Evolutionary conservation across 495 filamentous ascomycete species (phyloP).

Genomic region (Apodospora peruviana): DNA sequence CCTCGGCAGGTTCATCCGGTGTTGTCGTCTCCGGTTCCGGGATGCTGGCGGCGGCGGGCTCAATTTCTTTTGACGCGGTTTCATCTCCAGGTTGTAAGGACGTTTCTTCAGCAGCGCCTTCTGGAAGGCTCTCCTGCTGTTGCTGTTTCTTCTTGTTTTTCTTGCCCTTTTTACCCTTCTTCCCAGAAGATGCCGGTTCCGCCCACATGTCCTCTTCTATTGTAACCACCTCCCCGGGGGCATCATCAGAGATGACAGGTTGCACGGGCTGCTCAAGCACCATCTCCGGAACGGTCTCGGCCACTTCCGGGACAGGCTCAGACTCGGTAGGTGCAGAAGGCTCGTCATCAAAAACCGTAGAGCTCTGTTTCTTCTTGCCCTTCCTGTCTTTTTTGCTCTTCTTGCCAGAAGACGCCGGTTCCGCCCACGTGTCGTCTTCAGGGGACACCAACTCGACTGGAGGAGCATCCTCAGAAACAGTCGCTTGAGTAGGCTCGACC

Average conservation of each 20-base stretch:
- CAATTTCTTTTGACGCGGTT: no score
- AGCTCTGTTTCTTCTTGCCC: background rate
- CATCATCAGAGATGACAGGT: background rate
- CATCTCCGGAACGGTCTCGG: background rate
- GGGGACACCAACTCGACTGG: background rate
- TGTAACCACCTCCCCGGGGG: background rate
- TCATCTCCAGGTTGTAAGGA: background rate
- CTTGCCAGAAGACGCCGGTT: no score
- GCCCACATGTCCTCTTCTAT: constrained; percentile 1
- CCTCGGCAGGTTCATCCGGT: constrained; percentile 7
- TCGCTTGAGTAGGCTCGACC: background rate
- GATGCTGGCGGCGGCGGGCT: no score
- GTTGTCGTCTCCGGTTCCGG: no score
- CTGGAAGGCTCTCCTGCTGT: background rate
- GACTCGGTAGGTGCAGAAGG: background rate
- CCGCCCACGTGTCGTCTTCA: no score
- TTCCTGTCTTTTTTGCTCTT: background rate
- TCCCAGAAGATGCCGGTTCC: constrained; percentile 3
- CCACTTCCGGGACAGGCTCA: background rate
- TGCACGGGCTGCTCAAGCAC: background rate
- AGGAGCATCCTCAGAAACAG: background rate
- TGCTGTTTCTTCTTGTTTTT: constrained; percentile 10
- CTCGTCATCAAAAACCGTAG: background rate
- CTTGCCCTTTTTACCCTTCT: constrained; percentile 21
- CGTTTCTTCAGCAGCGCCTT: background rate